Conservation (phyloP, 352 stramenopile species). For the Peronospora farinosa region DNA sequence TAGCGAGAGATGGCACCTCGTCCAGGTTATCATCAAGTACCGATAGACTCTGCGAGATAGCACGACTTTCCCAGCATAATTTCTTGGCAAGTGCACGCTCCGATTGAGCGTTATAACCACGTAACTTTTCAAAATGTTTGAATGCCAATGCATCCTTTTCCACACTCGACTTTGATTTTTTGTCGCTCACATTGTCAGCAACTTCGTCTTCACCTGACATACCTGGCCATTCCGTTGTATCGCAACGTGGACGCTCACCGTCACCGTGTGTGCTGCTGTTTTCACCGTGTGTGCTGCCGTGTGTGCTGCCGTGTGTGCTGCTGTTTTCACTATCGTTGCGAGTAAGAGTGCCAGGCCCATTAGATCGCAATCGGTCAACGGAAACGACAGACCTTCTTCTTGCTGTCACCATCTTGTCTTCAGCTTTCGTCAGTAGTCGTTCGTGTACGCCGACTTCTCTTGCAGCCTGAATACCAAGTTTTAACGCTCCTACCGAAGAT, state of each 20-base stretch:
- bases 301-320: constrained; percentile 12
- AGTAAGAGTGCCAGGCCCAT: constrained; percentile 15
- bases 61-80: constrained; percentile 58
- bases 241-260: constrained; percentile 25
- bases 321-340: constrained; percentile 29
- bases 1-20: constrained; percentile 20
- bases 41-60: constrained; percentile 54
- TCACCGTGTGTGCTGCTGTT: constrained; percentile 22
- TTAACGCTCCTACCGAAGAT: constrained; percentile 42
- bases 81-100: constrained; percentile 43
- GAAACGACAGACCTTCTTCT: constrained; percentile 19
- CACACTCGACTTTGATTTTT: constrained; percentile 25
- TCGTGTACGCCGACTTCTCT: constrained; percentile 55
- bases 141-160: constrained; percentile 54
- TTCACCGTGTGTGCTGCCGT: no score
- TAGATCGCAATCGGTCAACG: constrained; percentile 23
- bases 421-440: constrained; percentile 49
- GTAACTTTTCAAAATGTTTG: constrained; percentile 62
- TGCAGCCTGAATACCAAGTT: constrained; percentile 51
- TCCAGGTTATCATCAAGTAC: constrained; percentile 42
- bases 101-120: constrained; percentile 47
- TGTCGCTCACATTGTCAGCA: constrained; percentile 27
- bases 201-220: constrained; percentile 27
- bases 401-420: constrained; percentile 45
- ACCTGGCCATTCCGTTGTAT: constrained; percentile 43